Base-by-base conservation (phyloP, 2,329 filamentous ascomycete species). In the Talaromyces sp. region DNA sequence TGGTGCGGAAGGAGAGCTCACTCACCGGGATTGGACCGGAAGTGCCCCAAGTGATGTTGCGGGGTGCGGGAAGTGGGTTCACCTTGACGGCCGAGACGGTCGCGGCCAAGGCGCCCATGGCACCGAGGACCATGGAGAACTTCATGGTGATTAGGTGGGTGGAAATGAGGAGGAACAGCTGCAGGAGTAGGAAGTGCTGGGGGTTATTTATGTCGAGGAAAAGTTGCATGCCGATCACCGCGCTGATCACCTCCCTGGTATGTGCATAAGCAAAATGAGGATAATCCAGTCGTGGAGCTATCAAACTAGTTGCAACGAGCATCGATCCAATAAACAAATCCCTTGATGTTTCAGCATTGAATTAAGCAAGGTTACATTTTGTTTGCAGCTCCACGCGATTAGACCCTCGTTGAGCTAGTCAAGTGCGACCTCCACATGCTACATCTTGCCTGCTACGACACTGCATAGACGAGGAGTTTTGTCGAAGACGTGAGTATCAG, bases 1-100 rank as follows among this genome's bases (percentile, higher is more conserved):
- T 60, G 14, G 70, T 70, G 20, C 70, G 73, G 43, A 81, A 67
- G 3, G 63, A 58, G 17, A 82, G 65, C 30, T 67, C 53, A 13
- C 66, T 62, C 16, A 83, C 67, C 24, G 69, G 60, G 55, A 77
- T 77, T 30, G 80, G 74, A n/a, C 80, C 81, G 2, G 78, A 77
- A 13, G 70, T 70, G 14, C 79, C 80, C 80, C 80, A 83, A 48
- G 74, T 75, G 60, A 83, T 82, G 52, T 73, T 74, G 49, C 75
- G 74, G 6, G 81, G 81, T 41, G 80, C 80, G 43, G 81, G 80
- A 37, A 83, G 74, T 51, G 81, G 81, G 58, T 83, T 82, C 52
- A 79, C 80, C 36, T 70, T 69, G 48, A 83, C 78, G 27, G 78
- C 78, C 35, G 72, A 66, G 48, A 70, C 74, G 27, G 69, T 54